Evolutionary conservation across 352 stramenopile genomes (phyloP).

Genomic region (Phytopythium chamaehyphon): DNA sequence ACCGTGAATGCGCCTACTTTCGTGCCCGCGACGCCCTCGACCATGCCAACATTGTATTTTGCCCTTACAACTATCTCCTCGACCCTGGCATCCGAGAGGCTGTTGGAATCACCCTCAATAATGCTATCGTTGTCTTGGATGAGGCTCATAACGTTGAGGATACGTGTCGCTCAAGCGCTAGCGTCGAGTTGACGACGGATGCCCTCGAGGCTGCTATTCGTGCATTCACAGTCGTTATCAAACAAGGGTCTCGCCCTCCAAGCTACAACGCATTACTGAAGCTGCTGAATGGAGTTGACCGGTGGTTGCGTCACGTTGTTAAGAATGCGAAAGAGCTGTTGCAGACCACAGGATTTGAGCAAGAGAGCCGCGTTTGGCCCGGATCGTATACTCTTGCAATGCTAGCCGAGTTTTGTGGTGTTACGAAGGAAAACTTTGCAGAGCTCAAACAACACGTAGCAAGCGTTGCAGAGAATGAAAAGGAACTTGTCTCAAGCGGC

Average conservation of each 20-base stretch:
- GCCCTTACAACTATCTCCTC: slow-evolving; percentile 88
- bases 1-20: slow-evolving; percentile 82
- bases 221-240: slow-evolving; percentile 65
- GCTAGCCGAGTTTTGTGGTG: slow-evolving; percentile 54
- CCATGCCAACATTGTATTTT: slow-evolving; percentile 78
- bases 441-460: slow-evolving; percentile 38
- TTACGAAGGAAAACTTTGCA: slow-evolving; percentile 44
- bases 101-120: slow-evolving; percentile 63
- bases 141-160: slow-evolving; percentile 89
- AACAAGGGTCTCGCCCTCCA: slow-evolving; percentile 46
- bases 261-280: slow-evolving; percentile 55
- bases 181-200: slow-evolving; percentile 62
- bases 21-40: slow-evolving; percentile 42
- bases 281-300: slow-evolving; percentile 55
- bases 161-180: slow-evolving; percentile 75
- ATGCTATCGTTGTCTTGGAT: slow-evolving; percentile 79
- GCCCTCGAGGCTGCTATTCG: slow-evolving; percentile 45
- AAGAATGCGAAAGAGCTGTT: slow-evolving; percentile 38
- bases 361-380: slow-evolving; percentile 70
- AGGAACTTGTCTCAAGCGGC: slow-evolving; percentile 31
- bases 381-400: slow-evolving; percentile 63
- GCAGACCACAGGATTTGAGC: slow-evolving; percentile 54
- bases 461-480: slow-evolving; percentile 51
- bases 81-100: slow-evolving; percentile 70
- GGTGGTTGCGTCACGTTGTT: slow-evolving; percentile 52